These are phyloP conservation scores for Escovopsis weberi DNA, from an alignment of 2,329 filamentous ascomycete species.

Conservation along the genomic window DNA sequence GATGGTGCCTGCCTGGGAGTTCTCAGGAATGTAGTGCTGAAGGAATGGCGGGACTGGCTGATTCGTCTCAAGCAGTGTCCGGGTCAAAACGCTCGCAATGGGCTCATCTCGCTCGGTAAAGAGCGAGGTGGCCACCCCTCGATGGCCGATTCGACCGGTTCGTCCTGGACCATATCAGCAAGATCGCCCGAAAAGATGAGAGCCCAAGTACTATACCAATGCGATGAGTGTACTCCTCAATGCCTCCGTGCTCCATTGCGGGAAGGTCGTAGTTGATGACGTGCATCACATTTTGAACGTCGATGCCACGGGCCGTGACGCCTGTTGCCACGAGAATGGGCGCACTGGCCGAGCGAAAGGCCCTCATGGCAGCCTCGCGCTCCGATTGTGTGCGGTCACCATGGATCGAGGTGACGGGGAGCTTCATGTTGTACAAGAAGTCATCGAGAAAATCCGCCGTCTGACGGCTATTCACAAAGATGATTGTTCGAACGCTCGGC, in stretches of 20 bases:
- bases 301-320: constrained; percentile 75
- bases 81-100: constrained; percentile 59
- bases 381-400: constrained; percentile 75
- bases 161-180: constrained; percentile 41
- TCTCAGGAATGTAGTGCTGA: constrained; percentile 44
- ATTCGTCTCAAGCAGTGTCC: constrained; percentile 65
- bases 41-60: constrained; percentile 78
- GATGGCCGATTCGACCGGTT: constrained; percentile 84
- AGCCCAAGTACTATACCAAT: constrained; percentile 49
- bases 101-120: constrained; percentile 66
- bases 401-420: constrained; percentile 84
- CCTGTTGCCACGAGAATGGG: constrained; percentile 81
- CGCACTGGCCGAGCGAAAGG: constrained; percentile 59
- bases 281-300: constrained; percentile 74
- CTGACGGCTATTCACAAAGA: constrained; percentile 77
- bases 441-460: constrained; percentile 77
- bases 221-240: constrained; percentile 85
- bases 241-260: constrained; percentile 59
- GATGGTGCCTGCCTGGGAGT: constrained; percentile 27
- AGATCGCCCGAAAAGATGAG: neutral
- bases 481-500: constrained; percentile 62
- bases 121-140: constrained; percentile 76
- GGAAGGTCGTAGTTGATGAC: constrained; percentile 93
- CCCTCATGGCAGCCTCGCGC: constrained; percentile 79
- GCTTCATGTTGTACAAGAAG: constrained; percentile 61